phyloP scores from a whole-genome alignment of 352 stramenopile genomes.

The Phytophthora podocarpi region DNA sequence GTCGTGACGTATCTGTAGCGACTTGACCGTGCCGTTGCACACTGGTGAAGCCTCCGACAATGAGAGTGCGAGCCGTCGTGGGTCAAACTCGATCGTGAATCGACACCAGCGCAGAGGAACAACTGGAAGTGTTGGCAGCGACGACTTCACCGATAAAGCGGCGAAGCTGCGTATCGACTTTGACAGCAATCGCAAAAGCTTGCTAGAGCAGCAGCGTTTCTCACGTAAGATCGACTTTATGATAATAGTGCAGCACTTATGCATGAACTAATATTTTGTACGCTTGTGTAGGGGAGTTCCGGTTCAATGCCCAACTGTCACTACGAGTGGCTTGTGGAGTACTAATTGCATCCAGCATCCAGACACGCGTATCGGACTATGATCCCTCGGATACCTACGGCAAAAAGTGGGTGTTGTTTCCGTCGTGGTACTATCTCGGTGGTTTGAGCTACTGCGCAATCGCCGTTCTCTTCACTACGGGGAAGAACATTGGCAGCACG shows the following conservation, averaged over 20 bases:
- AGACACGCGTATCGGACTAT: conserved; percentile 44
- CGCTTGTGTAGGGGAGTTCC: conserved; percentile 38
- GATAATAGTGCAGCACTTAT: background rate
- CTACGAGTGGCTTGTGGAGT: conserved; percentile 48
- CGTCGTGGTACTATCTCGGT: conserved; percentile 59
- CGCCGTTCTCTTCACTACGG: conserved; percentile 72
- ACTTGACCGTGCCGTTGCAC: conserved; percentile 32
- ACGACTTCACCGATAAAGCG: conserved; percentile 37
- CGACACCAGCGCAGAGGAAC: conserved; percentile 35
- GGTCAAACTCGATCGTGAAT: conserved; percentile 27
- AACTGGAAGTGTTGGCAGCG: conserved; percentile 28
- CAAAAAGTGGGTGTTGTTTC: conserved; percentile 55
- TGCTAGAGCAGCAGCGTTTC: conserved; percentile 29
- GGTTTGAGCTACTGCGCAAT: conserved; percentile 80
- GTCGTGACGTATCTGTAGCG: conserved; percentile 11
- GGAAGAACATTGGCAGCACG: conserved; percentile 74
- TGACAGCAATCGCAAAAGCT: conserved; percentile 20
- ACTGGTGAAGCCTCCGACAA: conserved; percentile 19
- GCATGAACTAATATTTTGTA: background rate
- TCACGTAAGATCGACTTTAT: conserved; percentile 23
- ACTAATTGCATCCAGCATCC: conserved; percentile 43
- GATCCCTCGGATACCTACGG: conserved; percentile 14
- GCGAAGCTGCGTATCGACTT: conserved; percentile 40
- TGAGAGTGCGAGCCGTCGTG: conserved; percentile 20
- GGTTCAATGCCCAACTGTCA: conserved; percentile 45